Evolutionary conservation across 352 stramenopile species (phyloP), one percentile per base, ranked within the genome.

Genomic region (Thraustochytrium sp.): DNA sequence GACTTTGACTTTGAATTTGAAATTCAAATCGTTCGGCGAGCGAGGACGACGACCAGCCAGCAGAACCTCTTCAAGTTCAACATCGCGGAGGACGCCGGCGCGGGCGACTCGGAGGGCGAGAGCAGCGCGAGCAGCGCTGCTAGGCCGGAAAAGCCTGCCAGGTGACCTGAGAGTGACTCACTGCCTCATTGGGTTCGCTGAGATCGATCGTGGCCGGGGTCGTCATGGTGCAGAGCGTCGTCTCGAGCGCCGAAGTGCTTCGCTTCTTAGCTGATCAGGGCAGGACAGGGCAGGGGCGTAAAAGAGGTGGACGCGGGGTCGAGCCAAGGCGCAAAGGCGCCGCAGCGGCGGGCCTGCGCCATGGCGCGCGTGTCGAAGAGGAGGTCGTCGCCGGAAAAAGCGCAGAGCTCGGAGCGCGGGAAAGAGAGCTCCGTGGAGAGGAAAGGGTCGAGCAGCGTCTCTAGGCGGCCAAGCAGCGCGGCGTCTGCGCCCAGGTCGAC

Each of bases 401-500:
- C 34, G 49, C 65, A 77, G 31, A 77, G 46, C 65, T 36, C 65
- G 13, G 65, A 55, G 8, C 46, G 11, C 13, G 29, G 9, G 42
- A 77, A 77, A 9, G 40, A 13, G 49, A 77, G 40, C 46, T 77
- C 65, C 8, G 42, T 62, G 16, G 26, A 11, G 9, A 62, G 18
- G 26, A 64, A 55, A 5, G 65, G 42, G 13, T 77, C 42, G 9
- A 77, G 65, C 11, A 62, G 42, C 13, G 46, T 18, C 65, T 77
- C 65, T 36, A 77, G 31, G 23, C 26, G 23, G 13, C 23, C 36
- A 9, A 77, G 13, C 36, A 77, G 65, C 18, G 18, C 42, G 40
- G 65, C 68, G n/a, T 80, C 51, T 16, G 18, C 29, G 36, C 74
- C 59, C 9, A 89, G 31, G 48, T 88, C 61, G 2, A 64, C 54